Evolutionary conservation across 208 protist genomes (phyloP), one percentile per base, ranked within the genome.

Genomic region (Wallacemonas sp.): DNA sequence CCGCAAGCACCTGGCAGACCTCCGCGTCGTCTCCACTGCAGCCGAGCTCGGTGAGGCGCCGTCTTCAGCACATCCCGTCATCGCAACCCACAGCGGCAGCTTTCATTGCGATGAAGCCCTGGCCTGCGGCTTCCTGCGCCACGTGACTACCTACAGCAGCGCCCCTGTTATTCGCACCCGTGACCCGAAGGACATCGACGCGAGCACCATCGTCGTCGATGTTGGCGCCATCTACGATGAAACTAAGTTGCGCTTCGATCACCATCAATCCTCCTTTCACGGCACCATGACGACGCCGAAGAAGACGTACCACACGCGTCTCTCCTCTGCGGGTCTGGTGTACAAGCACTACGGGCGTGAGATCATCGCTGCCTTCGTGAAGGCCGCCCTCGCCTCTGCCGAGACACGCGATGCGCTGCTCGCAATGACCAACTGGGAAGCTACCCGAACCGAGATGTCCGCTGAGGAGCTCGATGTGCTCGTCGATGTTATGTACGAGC

Each of bases 101-200:
- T 99, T 99, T 69, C 97, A 99, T 77, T 95, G 88, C 64, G 97
- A 99, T 79, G 97, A 99, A 82, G 93, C 96, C 6, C 65, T 98
- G n/a, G 94, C 94, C 14, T 96, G 86, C 66, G 93, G 80, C 3
- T 58, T 99, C 39, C 86, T 99, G 15, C 81, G 85, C 14, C 80
- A 90, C 62, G 82, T 82, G 12, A 36, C 68, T 9, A 44, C 84
- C 59, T 98, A 82, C 66, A 42, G 39, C 33, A 14, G 68, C 36
- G 76, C 85, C 19, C 47, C 61, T 68, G 66, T 98, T 66, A 45
- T 97, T 14, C 87, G 98, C 73, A 93, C 94, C 22, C 78, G 97
- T 46, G 91, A 98, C 69, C 64, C 68, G 2, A 71, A 58, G 28
- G 36, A 86, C 65, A 77, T 98, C 38, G 82, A 83, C 14, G 21